Base-by-base conservation (phyloP, 129 eudicot species). In the Flaveria trinervia region DNA sequence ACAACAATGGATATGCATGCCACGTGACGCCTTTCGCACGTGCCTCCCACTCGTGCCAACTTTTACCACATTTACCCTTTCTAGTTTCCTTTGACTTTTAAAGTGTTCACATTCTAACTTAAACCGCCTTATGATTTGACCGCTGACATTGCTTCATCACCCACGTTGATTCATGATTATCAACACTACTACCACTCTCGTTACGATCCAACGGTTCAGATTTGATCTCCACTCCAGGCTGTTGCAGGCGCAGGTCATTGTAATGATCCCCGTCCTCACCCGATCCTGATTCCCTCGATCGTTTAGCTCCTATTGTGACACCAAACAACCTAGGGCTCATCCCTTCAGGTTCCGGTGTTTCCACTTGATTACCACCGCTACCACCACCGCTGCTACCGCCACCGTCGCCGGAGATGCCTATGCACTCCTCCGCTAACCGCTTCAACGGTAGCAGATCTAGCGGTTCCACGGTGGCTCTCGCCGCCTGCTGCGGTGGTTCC, bases 201-300 rank as follows among this genome's bases (percentile, higher is more conserved):
- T 78, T 57, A 9, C 78, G 78, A 86, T 88, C 92, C 71, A 72
- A 79, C 86, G 96, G 90, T 85, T 93, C 96, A 2, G 85, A 74
- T 86, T 93, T 90, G 23, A 90, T 73, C 3, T 82, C 92, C 1
- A 30, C 36, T 1, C 85, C 90, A 0, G 84, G 87, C 79, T 76
- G 95, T 77, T 80, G 90, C 18, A 83, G 80, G 77, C 78, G 91
- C 79, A 91, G 80, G 70, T 79, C 85, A 39, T 73, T 74, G 18
- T 70, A 64, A 59, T 84, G 81, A 16, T 82, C 91, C 80, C 50
- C 68, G 73, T 43, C 73, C 20, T 60, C 82, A 22, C 76, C 82
- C 0, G 70, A 70, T 0, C 71, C 71, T 9, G 70, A 73, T 56
- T 92, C 96, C 74, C 87, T 81, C 46, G 18, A 73, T 13, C 98